A percentile compares a stretch with the other conserved stretches of the same genome.
These are phyloP conservation scores for Elsinoe arachidis DNA, from an alignment of 2,329 filamentous ascomycete species.

Conservation along the genomic window DNA sequence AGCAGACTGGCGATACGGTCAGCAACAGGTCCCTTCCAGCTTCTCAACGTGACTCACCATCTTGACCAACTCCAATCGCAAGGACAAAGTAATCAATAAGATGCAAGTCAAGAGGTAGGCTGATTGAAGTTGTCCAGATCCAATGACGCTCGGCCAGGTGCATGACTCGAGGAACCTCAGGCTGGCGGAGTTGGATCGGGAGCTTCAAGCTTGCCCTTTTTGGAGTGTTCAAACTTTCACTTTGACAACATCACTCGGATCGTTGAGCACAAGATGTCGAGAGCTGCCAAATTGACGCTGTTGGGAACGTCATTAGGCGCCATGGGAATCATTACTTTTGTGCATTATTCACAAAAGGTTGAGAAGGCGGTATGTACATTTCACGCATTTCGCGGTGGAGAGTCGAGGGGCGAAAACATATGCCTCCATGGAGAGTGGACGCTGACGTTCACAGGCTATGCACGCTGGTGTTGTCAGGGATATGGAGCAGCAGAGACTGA, in stretches of 20 bases:
- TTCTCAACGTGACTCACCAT: slow-evolving; percentile 19
- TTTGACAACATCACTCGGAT: slow-evolving; percentile 1
- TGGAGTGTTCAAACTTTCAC: background rate
- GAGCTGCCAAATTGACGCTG: slow-evolving; percentile 78
- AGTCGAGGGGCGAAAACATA: background rate
- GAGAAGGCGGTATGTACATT: slow-evolving; percentile 67
- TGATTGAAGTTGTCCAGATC: slow-evolving; percentile 11
- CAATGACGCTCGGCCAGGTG: background rate
- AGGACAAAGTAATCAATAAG: background rate
- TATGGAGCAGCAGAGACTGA: slow-evolving; percentile 85
- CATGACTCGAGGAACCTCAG: background rate
- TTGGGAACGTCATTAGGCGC: slow-evolving; percentile 68
- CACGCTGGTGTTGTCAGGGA: slow-evolving; percentile 89
- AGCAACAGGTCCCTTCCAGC: slow-evolving; percentile 16
- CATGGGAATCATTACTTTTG: slow-evolving; percentile 66
- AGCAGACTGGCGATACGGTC: slow-evolving; percentile 58
- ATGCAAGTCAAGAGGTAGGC: slow-evolving; percentile 5
- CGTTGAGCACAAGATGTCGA: slow-evolving; percentile 58
- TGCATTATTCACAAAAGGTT: slow-evolving; percentile 78
- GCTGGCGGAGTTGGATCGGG: background rate
- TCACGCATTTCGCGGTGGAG: background rate
- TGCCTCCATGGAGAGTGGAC: background rate
- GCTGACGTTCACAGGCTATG: slow-evolving; percentile 60
- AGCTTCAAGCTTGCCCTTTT: background rate
- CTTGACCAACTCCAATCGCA: slow-evolving; percentile 14